Conservation (phyloP, 345 rosid species). For the Citrus inodora region DNA sequence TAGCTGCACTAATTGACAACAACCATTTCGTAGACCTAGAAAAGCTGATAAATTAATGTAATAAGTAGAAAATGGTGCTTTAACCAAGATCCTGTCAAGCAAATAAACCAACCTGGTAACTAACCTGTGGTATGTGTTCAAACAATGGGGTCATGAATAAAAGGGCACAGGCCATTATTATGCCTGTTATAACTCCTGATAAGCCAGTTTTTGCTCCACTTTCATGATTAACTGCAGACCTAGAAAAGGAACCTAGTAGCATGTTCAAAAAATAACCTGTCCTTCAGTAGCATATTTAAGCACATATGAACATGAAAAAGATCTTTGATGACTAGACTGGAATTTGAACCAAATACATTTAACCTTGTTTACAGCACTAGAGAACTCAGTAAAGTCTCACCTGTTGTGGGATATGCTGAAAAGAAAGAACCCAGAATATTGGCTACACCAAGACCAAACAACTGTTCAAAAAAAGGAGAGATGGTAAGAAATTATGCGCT, state of each 20-base stretch:
- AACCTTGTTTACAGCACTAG: slow-evolving; percentile 10
- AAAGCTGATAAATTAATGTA: neutral
- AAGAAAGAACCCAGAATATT: slow-evolving; percentile 87
- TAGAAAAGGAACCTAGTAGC: slow-evolving; percentile 85
- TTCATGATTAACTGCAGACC: slow-evolving; percentile 98
- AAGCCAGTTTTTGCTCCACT: slow-evolving; percentile 94
- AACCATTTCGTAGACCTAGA: neutral
- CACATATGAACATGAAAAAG: neutral
- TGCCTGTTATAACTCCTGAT: slow-evolving; percentile 78
- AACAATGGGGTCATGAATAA: slow-evolving; percentile 82
- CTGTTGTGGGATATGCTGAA: slow-evolving; percentile 90
- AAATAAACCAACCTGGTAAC: slow-evolving; percentile 18
- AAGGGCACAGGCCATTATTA: slow-evolving; percentile 80
- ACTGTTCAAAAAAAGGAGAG: slow-evolving; percentile 38
- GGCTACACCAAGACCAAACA: slow-evolving; percentile 96
- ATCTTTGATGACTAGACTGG: neutral
- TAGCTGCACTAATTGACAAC: neutral
- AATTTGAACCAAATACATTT: neutral
- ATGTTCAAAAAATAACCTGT: slow-evolving; percentile 16
- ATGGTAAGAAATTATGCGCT: slow-evolving; percentile 6
- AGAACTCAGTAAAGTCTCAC: slow-evolving; percentile 40
- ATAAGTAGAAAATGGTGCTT: neutral
- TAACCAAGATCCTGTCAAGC: neutral
- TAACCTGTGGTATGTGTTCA: slow-evolving; percentile 86
- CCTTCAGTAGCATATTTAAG: neutral